A percentile compares a stretch with the other conserved stretches of the same genome.
Evolutionary conservation across 2,329 filamentous ascomycete species (phyloP).

Genomic region (Aspergillus aculeatus): DNA sequence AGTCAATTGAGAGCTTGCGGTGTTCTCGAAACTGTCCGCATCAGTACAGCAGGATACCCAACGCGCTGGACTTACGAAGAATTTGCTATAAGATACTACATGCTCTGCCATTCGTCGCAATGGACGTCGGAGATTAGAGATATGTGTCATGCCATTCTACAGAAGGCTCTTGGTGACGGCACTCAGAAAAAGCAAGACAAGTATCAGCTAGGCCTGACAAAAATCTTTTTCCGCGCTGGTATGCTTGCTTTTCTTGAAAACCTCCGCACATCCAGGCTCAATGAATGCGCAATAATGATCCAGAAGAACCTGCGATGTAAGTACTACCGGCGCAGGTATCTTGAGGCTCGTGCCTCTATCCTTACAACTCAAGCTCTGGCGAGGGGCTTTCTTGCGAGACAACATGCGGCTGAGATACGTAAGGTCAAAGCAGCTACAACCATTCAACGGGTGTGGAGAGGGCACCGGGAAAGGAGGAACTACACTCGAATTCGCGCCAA

Average conservation of each 20-base stretch:
- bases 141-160: conserved; percentile 90
- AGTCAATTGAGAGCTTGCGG: conserved; percentile 96
- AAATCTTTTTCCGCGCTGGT: conserved; percentile 98
- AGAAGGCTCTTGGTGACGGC: conserved; percentile 78
- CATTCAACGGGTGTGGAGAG: conserved; percentile 93
- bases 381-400: conserved; percentile 75
- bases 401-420: conserved; percentile 74
- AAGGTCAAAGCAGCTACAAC: conserved; percentile 84
- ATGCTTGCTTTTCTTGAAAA: conserved; percentile 99
- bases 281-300: conserved; percentile 93
- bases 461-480: conserved; percentile 80
- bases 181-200: conserved; percentile 78
- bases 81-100: conserved; percentile 96
- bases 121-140: conserved; percentile 93
- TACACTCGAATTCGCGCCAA: conserved; percentile 78
- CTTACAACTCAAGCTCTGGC: conserved; percentile 75
- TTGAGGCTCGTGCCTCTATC: conserved; percentile 80
- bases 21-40: conserved; percentile 97
- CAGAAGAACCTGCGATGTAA: conserved; percentile 97
- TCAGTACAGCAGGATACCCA: conserved; percentile 94
- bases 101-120: conserved; percentile 83
- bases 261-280: conserved; percentile 82
- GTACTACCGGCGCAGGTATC: conserved; percentile 88
- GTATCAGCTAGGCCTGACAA: conserved; percentile 95
- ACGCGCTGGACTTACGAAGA: conserved; percentile 99